Evolutionary conservation across 2,329 filamentous ascomycete species (phyloP), one percentile per base, ranked within the genome.

Genomic region (Diaporthe batatas): DNA sequence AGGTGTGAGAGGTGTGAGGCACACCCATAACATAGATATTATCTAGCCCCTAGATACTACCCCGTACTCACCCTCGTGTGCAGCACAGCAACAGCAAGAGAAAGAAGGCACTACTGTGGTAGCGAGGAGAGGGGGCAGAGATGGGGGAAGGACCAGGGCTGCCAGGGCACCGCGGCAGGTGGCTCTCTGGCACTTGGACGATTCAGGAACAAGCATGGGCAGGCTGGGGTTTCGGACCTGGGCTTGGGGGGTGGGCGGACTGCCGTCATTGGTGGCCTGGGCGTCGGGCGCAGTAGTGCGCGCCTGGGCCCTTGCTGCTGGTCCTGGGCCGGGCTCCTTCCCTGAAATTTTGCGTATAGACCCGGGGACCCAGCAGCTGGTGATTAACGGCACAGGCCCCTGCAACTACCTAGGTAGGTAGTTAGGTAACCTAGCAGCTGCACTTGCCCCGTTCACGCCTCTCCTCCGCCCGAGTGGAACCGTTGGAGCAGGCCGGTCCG

Each of bases 141-240:
- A 32, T 5, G 29, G 3, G 34, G 29, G 29, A 16, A 39, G 32
- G 39, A 4, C 16, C 4, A 12, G 21, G 29, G 39, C n/a, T n/a
- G n/a, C 39, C 18, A 44, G 36, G 44, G 18, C 29, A 39, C 36
- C 36, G 12, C 10, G 36, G 36, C 36, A 39, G 14, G 42, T 55
- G 42, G 62, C 53, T 42, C 58, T 23, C 2, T 5, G 25, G 49
- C 47, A 69, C 70, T 58, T 67, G 70, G 53, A 68, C 59, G 10
- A 68, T 68, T 72, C 70, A 72, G 70, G 70, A 72, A 72, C 64
- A 53, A 68, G 49, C 59, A 39, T 51, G 70, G 62, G 23, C 36
- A 58, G 71, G 62, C 64, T 70, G 64, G 64, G 71, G 71, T 70
- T 72, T 72, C 65, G 71, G 71, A 70, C 71, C 54, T 53, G 64